A percentile compares a stretch with the other conserved stretches of the same genome.
Conservation (phyloP, 768 basidiomycete genomes). For the Sistotremastrum niveocremeum region DNA sequence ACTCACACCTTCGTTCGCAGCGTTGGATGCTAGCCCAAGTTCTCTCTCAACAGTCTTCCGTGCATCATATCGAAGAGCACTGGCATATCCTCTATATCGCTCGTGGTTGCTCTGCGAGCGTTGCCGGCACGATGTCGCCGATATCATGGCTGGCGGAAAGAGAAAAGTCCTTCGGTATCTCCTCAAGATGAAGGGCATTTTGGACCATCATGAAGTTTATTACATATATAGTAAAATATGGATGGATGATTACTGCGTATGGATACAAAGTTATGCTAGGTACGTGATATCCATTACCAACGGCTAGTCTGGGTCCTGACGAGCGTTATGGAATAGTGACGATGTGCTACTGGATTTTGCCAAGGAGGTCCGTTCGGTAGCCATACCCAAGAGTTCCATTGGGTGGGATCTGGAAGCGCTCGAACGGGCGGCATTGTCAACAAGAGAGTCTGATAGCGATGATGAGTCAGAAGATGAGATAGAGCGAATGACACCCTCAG, state of each 20-base stretch:
- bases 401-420: constrained; percentile 63
- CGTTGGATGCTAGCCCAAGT: constrained; percentile 61
- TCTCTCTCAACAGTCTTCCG: constrained; percentile 34
- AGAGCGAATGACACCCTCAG: background rate
- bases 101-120: constrained; percentile 62
- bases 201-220: constrained; percentile 77
- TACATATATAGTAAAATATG: constrained; percentile 83
- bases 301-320: background rate
- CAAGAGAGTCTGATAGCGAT: constrained; percentile 50
- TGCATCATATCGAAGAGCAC: constrained; percentile 58
- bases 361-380: constrained; percentile 22
- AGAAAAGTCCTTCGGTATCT: constrained; percentile 50
- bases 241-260: constrained; percentile 77
- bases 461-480: constrained; percentile 31
- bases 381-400: constrained; percentile 38
- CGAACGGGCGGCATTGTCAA: constrained; percentile 28
- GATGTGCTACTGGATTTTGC: constrained; percentile 35
- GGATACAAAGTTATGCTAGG: constrained; percentile 62
- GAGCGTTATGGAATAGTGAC: constrained; percentile 32
- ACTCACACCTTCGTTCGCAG: constrained; percentile 68
- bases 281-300: constrained; percentile 20
- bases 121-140: constrained; percentile 52
- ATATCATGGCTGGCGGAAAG: constrained; percentile 44
- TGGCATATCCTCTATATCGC: constrained; percentile 69
- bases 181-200: constrained; percentile 54